Evolutionary conservation across 2,329 filamentous ascomycete species (phyloP), one percentile per base, ranked within the genome.

Genomic region (Teratosphaeria epicoccoides): DNA sequence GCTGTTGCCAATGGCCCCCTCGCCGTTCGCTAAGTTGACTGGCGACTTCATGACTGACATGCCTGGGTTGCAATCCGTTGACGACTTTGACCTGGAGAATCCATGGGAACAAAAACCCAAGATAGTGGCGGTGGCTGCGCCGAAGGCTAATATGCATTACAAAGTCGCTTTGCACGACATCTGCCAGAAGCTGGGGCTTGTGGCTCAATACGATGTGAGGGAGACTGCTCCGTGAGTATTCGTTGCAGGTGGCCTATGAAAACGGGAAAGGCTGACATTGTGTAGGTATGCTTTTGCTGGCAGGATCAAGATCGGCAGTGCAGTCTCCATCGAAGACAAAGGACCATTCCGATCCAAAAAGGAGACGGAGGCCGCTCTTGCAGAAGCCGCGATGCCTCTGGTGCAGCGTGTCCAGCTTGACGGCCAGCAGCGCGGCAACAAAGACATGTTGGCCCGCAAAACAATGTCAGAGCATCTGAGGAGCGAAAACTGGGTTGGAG

Each of bases 311-410:
- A 46, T 55, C 25, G 48, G 50, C 17, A 46, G 40, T n/a, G 9
- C 24, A 20, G 43, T 53, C 2, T 20, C 4, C n/a, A 43, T 61
- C 11, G 53, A 62, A 20, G 24, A 37, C 4, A 20, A n/a, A 9
- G 50, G 51, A 4, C 44, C 48, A 2, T 57, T 49, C 37, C 17
- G 47, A 12, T 49, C 48, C 14, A 57, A 57, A 47, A 55, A 46
- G 52, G 68, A 71, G 47, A 71, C 70, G 0, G 73, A 71, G 51
- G 72, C 74, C 52, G 66, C 61, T 1, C 47, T 70, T 22, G 67
- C 66, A 43, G 63, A 64, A 57, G 56, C 52, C n/a, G 70, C 61
- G 2, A 33, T 70, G 5, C 54, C 52, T 2, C 46, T 63, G 2
- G 45, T 72, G 4, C 58, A 61, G 23, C 20, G 14, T 20, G 14